phyloP scores from a whole-genome alignment of 345 rosid genomes.

The Hevea brasiliensis region DNA sequence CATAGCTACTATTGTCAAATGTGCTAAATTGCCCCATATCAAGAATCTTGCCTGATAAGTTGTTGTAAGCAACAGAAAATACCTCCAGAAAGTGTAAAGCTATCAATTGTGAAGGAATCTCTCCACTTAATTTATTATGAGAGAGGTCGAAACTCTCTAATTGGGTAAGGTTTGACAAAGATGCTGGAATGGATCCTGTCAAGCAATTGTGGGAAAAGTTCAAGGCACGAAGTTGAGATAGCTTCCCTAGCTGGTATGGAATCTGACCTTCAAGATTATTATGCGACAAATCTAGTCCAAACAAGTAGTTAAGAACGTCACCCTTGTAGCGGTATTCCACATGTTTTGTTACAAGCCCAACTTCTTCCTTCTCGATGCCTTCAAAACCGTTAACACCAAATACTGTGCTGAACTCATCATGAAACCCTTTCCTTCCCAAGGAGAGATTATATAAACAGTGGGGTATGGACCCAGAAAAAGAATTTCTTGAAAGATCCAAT shows the following conservation, averaged over 20 bases:
- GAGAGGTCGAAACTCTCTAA: constrained; percentile 5
- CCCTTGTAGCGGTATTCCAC: background rate
- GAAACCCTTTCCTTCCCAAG: no score
- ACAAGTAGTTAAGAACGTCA: constrained; percentile 1
- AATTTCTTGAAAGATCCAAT: background rate
- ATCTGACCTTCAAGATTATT: background rate
- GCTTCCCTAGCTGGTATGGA: background rate
- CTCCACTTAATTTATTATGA: no score
- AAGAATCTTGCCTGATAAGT: background rate
- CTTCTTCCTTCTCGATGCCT: no score
- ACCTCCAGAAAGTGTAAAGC: background rate
- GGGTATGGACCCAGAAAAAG: constrained; percentile 6
- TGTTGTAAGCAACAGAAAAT: background rate
- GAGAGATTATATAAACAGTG: background rate
- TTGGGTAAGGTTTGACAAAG: background rate
- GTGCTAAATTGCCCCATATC: background rate
- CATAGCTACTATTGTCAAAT: background rate
- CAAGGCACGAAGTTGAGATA: background rate
- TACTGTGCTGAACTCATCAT: no score
- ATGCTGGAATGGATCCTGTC: background rate
- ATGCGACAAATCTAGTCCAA: background rate
- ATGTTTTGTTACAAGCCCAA: background rate
- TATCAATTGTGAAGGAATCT: background rate
- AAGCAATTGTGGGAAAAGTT: background rate
- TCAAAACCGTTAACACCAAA: no score